A percentile compares a stretch with the other conserved stretches of the same genome.
Evolutionary conservation across 371 early-diverging fungal species (phyloP).

Genomic region (Choanephora cucurbitarum): DNA sequence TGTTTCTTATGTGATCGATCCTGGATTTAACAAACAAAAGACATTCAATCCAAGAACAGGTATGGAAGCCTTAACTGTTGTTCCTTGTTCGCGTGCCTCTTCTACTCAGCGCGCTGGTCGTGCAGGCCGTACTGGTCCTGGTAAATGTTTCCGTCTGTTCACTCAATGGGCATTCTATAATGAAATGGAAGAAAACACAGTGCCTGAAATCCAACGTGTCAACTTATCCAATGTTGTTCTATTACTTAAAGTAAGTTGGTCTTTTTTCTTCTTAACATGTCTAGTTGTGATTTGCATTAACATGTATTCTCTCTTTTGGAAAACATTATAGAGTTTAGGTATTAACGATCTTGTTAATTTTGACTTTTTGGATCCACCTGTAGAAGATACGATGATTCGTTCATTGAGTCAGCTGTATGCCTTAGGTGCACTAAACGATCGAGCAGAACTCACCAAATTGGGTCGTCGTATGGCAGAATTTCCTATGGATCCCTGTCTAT

Average conservation of each 20-base stretch:
- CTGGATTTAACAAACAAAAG: conserved; percentile 97
- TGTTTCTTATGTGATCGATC: conserved; percentile 79
- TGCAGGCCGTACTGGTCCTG: conserved; percentile 97
- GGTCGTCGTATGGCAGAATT: conserved; percentile 99
- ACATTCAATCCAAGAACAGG: conserved; percentile 92
- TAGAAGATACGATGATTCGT: conserved; percentile 89
- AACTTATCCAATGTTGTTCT: conserved; percentile 93
- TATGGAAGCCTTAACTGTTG: conserved; percentile 95
- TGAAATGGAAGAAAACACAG: conserved; percentile 92
- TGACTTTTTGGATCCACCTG: conserved; percentile 98
- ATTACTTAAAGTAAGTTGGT: conserved; percentile 75
- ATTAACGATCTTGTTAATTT: conserved; percentile 96
- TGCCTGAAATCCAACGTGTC: conserved; percentile 96
- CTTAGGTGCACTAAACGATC: conserved; percentile 92
- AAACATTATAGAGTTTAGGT: conserved; percentile 84
- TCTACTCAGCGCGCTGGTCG: conserved; percentile 98
- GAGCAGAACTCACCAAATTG: conserved; percentile 92
- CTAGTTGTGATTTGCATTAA: no score
- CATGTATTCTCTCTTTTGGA: no score
- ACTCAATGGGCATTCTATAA: conserved; percentile 94
- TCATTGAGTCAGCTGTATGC: conserved; percentile 95
- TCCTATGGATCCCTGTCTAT: conserved; percentile 96
- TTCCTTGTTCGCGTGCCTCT: conserved; percentile 93
- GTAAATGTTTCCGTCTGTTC: conserved; percentile 98
- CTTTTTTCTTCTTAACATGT: no score